Evolutionary conservation across 495 filamentous ascomycete species (phyloP), one percentile per base, ranked within the genome.

Genomic region (Neohortaea acidophila): DNA sequence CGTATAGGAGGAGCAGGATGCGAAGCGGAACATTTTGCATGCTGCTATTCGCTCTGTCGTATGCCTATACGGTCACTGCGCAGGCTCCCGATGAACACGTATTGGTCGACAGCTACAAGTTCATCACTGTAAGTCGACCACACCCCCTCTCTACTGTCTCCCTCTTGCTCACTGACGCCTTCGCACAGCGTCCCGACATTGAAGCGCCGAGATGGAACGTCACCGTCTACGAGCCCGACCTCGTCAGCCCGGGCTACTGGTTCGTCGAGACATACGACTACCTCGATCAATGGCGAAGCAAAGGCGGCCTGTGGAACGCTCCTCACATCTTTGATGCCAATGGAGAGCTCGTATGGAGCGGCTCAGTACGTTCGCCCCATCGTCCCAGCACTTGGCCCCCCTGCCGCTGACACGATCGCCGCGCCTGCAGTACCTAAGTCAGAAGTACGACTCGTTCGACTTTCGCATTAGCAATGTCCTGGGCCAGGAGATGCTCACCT

Each of bases 331-430:
- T 13, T 13, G 19, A 23, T 25, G 21, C 20, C 35, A 26, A 25
- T 13, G 35, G 35, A 3, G 35, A 25, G 4, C 35, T 37, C 9
- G 19, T 37, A 3, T 37, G 35, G 35, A 37, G 35, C 22, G 35
- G 21, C 14, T 12, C 22, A 19, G 20, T 21, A 8, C 15, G 13
- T 10, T n/a, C n/a, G n/a, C n/a, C n/a, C n/a, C n/a, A n/a, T n/a
- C n/a, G n/a, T n/a, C n/a, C n/a, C n/a, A n/a, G n/a, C n/a, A n/a
- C n/a, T n/a, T n/a, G n/a, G n/a, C n/a, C n/a, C n/a, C n/a, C n/a
- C n/a, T n/a, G n/a, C n/a, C 7, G n/a, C 24, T 27, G n/a, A 27
- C 24, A 31, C 6, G n/a, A 15, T 6, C n/a, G 6, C 12, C 4
- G 6, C n/a, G 17, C n/a, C 5, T 6, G 12, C 28, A 31, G 28